phyloP scores from a whole-genome alignment of 176 grass and related monocot species.

The Avena sativa region DNA sequence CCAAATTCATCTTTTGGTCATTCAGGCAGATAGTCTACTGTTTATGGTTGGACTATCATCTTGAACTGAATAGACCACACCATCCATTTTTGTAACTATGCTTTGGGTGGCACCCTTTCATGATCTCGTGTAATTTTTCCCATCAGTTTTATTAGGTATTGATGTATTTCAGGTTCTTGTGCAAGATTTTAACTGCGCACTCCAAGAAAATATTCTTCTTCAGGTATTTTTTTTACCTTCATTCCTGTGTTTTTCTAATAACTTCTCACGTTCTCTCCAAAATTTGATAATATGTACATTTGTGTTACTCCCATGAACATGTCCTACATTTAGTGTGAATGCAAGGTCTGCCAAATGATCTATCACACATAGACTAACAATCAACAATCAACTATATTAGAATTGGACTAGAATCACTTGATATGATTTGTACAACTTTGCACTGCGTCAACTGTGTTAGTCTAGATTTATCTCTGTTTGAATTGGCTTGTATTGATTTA shows the following conservation, averaged over 20 bases:
- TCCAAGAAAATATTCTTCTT: slow-evolving; percentile 98
- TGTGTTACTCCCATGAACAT: slow-evolving; percentile 2
- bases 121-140: neutral
- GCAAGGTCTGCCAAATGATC: neutral
- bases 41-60: slow-evolving; percentile 14
- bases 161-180: slow-evolving; percentile 70
- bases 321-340: slow-evolving; percentile 17
- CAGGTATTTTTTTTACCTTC: slow-evolving; percentile 59
- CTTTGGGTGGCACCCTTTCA: slow-evolving; percentile 9
- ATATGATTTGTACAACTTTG: slow-evolving; percentile 19
- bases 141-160: slow-evolving; percentile 6
- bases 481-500: slow-evolving; percentile 10
- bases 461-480: slow-evolving; percentile 16
- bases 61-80: slow-evolving; percentile 27
- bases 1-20: slow-evolving; percentile 34
- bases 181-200: slow-evolving; percentile 91
- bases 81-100: neutral
- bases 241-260: neutral
- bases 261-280: slow-evolving; percentile 1
- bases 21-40: slow-evolving; percentile 3
- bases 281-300: neutral
- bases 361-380: slow-evolving; percentile 2
- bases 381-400: slow-evolving; percentile 8
- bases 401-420: neutral
- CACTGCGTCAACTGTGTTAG: neutral